Evolutionary conservation across 1,139 yeast species (phyloP), one percentile per base, ranked within the genome.

Genomic region (Maudiozyma humilis): DNA sequence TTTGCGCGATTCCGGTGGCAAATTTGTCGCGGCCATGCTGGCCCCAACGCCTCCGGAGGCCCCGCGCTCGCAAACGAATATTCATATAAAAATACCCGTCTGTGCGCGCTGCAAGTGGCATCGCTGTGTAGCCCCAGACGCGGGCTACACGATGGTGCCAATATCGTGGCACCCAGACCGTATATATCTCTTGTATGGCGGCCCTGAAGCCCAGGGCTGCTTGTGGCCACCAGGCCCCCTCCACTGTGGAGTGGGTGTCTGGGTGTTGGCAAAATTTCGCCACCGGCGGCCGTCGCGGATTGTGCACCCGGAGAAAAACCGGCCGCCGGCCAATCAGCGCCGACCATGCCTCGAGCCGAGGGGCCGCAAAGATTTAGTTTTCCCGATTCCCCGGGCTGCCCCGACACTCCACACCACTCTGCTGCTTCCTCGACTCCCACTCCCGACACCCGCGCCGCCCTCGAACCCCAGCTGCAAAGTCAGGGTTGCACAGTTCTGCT

Each of bases 261-360:
- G 42, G 42, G 42, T 40, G 38, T 29, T 14, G 8, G 4, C 15
- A 23, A 12, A 2, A 32, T 39, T 32, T 39, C 23, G 7, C 8
- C 29, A 34, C 39, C 41, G 40, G 38, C 10, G n/a, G 13, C 6
- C 13, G 40, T 35, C 35, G 35, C 33, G 19, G 30, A 14, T 17
- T 33, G 14, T 19, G 29, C 30, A 36, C 40, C 43, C 31, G 15
- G 16, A 12, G 27, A 4, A 15, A 14, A 30, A 29, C 10, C 6
- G 16, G 2, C 10, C 6, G 3, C 17, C 19, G 36, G 33, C 50
- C 50, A 48, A 48, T 48, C 38, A 48, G 29, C 38, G 4, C 16
- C 37, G 37, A n/a, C 40, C 10, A 29, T 36, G 15, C 13, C 14
- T 40, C 18, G 37, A 18, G 13, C 17, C 15, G 31, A 16, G 15